Percentiles rank a stretch among this genome's conserved stretches.
Evolutionary conservation across 2,329 filamentous ascomycete species (phyloP).

Genomic region (Dothideomycetes sp.): DNA sequence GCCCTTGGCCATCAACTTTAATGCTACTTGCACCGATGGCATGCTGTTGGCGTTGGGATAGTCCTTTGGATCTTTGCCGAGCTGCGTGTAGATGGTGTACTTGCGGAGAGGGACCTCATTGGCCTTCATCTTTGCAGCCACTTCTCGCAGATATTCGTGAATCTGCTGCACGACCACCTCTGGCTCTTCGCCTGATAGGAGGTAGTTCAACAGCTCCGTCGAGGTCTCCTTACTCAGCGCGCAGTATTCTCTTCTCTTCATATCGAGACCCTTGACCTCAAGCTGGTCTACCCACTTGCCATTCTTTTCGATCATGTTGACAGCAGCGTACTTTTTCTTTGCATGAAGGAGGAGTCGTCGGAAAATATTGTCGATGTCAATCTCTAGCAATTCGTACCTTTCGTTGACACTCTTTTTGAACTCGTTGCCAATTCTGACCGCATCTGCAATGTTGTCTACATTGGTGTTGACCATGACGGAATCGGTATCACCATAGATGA

Average conservation of each 20-base stretch:
- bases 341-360: slow-evolving; percentile 84
- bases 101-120: slow-evolving; percentile 64
- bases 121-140: slow-evolving; percentile 78
- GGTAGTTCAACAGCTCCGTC: slow-evolving; percentile 74
- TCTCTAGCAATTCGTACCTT: slow-evolving; percentile 82
- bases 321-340: slow-evolving; percentile 98
- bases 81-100: slow-evolving; percentile 96
- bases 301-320: slow-evolving; percentile 77
- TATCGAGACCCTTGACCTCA: slow-evolving; percentile 96
- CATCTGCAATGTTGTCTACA: slow-evolving; percentile 82
- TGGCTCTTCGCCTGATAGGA: slow-evolving; percentile 85
- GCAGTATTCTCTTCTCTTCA: slow-evolving; percentile 96
- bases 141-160: slow-evolving; percentile 81
- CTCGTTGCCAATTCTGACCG: slow-evolving; percentile 80
- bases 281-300: slow-evolving; percentile 89
- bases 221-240: slow-evolving; percentile 92
- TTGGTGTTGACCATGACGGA: slow-evolving; percentile 99
- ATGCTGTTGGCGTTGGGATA: slow-evolving; percentile 92
- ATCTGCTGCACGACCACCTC: slow-evolving; percentile 81
- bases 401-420: slow-evolving; percentile 96
- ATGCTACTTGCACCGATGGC: slow-evolving; percentile 92
- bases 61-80: slow-evolving; percentile 85
- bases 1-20: slow-evolving; percentile 76
- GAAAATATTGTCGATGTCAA: slow-evolving; percentile 97
- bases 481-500: slow-evolving; percentile 98